phyloP scores from a whole-genome alignment of 768 basidiomycete genomes.

The Daedalea quercina region DNA sequence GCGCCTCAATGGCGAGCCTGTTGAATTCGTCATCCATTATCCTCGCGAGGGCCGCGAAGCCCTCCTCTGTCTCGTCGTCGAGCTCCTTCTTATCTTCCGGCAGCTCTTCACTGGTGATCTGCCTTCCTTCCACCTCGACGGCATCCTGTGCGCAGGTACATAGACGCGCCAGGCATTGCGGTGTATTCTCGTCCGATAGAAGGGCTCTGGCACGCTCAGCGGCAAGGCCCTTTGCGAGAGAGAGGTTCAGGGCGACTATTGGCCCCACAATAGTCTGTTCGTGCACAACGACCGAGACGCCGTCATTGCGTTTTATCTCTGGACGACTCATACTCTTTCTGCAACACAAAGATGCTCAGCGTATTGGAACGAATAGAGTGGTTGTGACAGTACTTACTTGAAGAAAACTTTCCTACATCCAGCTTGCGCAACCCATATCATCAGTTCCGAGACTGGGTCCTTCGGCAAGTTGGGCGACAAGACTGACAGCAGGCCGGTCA shows the following conservation, averaged over 20 bases:
- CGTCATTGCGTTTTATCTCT: conserved; percentile 39
- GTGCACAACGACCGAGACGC: conserved; percentile 55
- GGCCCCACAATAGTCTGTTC: conserved; percentile 51
- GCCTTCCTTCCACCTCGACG: conserved; percentile 4
- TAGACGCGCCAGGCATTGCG: conserved; percentile 35
- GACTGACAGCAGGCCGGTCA: conserved; percentile 59
- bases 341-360: conserved; percentile 9
- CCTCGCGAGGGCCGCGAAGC: conserved; percentile 40
- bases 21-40: conserved; percentile 1
- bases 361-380: conserved; percentile 13
- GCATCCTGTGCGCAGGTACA: conserved; percentile 31
- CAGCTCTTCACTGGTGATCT: background rate
- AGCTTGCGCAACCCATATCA: conserved; percentile 53
- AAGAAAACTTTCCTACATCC: conserved; percentile 51
- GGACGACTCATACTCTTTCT: conserved; percentile 40
- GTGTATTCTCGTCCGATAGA: conserved; percentile 40
- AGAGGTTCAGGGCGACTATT: conserved; percentile 46
- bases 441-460: conserved; percentile 70
- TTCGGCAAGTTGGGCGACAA: conserved; percentile 52
- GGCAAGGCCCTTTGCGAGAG: conserved; percentile 62
- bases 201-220: conserved; percentile 54
- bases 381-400: conserved; percentile 28
- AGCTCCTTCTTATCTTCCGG: conserved; percentile 15
- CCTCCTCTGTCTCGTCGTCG: conserved; percentile 42
- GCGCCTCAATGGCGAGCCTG: background rate